Percentiles rank a stretch among this genome's conserved stretches.
These are phyloP conservation scores for Ganoderma meredithae DNA, from an alignment of 1,284 basidiomycete species.

Conservation along the genomic window DNA sequence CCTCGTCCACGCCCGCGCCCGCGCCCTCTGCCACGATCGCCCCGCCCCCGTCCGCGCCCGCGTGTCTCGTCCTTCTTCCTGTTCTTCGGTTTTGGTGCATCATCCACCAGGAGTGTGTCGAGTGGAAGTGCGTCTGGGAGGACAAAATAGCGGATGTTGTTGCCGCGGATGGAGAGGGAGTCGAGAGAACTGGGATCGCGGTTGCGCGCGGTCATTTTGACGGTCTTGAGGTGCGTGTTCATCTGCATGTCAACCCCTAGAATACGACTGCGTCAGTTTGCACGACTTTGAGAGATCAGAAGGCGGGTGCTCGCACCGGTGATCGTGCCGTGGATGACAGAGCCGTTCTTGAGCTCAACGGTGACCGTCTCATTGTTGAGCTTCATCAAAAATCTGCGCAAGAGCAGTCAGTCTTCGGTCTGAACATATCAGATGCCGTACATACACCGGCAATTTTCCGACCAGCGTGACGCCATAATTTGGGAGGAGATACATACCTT, in stretches of 20 bases:
- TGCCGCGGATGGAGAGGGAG: constrained; percentile 89
- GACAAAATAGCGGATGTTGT: constrained; percentile 94
- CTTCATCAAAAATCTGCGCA: constrained; percentile 95
- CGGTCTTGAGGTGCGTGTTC: constrained; percentile 97
- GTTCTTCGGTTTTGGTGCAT: constrained; percentile 95
- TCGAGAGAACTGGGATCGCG: constrained; percentile 87
- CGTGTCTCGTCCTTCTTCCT: constrained; percentile 80
- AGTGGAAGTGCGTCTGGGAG: constrained; percentile 96
- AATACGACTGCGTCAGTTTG: not conserved
- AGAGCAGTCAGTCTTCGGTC: not conserved
- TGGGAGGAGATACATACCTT: constrained; percentile 44
- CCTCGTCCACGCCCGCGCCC: constrained; percentile 39
- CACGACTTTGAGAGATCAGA: not conserved
- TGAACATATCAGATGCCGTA: not conserved
- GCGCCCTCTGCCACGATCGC: constrained; percentile 56
- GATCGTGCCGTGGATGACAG: constrained; percentile 95
- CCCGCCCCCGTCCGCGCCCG: constrained; percentile 60
- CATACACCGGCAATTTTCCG: constrained; percentile 18
- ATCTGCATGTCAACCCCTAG: constrained; percentile 95
- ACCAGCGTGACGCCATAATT: constrained; percentile 18
- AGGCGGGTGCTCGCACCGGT: constrained; percentile 70
- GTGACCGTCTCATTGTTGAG: constrained; percentile 99
- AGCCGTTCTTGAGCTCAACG: constrained; percentile 98
- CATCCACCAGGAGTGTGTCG: constrained; percentile 96
- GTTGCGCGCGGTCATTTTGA: constrained; percentile 94